Evolutionary conservation across 441 rosid genomes (phyloP), one percentile per base, ranked within the genome.

Genomic region (Jatropha podagrica): DNA sequence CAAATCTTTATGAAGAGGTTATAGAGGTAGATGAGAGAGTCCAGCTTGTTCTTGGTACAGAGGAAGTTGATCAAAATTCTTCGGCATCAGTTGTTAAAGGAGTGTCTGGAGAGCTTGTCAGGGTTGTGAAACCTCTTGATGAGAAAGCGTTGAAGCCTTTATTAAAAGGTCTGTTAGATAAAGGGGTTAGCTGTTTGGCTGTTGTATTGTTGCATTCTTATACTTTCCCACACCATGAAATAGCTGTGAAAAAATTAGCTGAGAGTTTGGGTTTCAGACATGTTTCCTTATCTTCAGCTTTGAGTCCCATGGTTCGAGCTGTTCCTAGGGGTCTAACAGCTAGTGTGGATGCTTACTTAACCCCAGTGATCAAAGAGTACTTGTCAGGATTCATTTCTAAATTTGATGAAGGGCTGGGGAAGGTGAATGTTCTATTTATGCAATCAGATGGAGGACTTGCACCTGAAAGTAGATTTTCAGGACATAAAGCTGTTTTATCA

Each of bases 391-490:
- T 95, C 81, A 90, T 95, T 42, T 95, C 98, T 12, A 88, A 79
- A 76, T 95, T 95, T 38, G 98, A 93, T 71, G 91, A 88, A 87
- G 91, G 91, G 40, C 81, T 85, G 44, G 92, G 85, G 64, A 90
- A 88, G 81, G 82, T 92, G 80, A 95, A 95, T 83, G 99, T 93
- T 73, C 75, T 91, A 49, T 95, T 95, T 79, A 95, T 95, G 99
- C 98, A 95, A 59, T 95, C 99, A 2, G 99, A 95, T 82, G 99
- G 99, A 78, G 99, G 99, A 67, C 87, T 95, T 71, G 99, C 99
- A 71, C 96, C 96, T 1, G 92, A 93, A 81, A 90, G 85, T 84
- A 86, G 92, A 79, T 95, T 95, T 82, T 95, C 98, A 15, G 99
- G 99, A 48, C 99, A 93, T 80, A 93, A 93, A 83, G 99, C 99